Conservation (phyloP, 2,329 filamentous ascomycete species). For the Gremmenia infestans region DNA sequence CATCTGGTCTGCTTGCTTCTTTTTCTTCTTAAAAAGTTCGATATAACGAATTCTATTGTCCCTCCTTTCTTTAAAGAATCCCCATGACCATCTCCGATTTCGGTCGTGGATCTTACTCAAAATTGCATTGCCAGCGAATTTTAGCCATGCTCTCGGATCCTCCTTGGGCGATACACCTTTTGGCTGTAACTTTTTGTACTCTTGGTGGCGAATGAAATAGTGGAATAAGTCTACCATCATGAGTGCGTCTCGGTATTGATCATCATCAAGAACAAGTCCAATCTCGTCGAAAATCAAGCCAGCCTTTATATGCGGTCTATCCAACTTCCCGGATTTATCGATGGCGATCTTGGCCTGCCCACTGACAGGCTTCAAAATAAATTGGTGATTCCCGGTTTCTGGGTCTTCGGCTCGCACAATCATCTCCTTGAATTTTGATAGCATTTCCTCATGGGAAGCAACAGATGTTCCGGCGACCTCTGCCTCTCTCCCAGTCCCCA, state of each 20-base stretch:
- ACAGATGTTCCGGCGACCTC: slow-evolving; percentile 53
- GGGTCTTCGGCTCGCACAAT: slow-evolving; percentile 66
- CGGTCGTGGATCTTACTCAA: slow-evolving; percentile 91
- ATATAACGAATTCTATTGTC: slow-evolving; percentile 90
- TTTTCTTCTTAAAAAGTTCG: slow-evolving; percentile 91
- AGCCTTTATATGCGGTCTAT: slow-evolving; percentile 82
- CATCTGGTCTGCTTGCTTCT: slow-evolving; percentile 61
- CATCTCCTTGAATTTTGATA: slow-evolving; percentile 70
- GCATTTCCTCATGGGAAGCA: slow-evolving; percentile 69
- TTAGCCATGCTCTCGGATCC: slow-evolving; percentile 86
- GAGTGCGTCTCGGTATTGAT: slow-evolving; percentile 92
- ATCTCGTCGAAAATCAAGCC: slow-evolving; percentile 94
- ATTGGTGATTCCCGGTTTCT: slow-evolving; percentile 64
- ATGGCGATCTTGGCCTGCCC: slow-evolving; percentile 92
- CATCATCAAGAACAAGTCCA: slow-evolving; percentile 92
- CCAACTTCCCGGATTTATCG: slow-evolving; percentile 80
- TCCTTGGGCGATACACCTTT: slow-evolving; percentile 77
- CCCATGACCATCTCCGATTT: slow-evolving; percentile 94
- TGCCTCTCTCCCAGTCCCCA: slow-evolving; percentile 76
- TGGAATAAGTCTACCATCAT: slow-evolving; percentile 99
- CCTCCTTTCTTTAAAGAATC: slow-evolving; percentile 84
- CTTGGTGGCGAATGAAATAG: slow-evolving; percentile 95
- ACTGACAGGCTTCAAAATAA: slow-evolving; percentile 92
- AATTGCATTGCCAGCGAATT: slow-evolving; percentile 85
- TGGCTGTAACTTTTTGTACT: slow-evolving; percentile 90